A percentile compares a stretch with the other conserved stretches of the same genome.
phyloP scores from a whole-genome alignment of 352 stramenopile species.

The Globisporangium sylvaticum region DNA sequence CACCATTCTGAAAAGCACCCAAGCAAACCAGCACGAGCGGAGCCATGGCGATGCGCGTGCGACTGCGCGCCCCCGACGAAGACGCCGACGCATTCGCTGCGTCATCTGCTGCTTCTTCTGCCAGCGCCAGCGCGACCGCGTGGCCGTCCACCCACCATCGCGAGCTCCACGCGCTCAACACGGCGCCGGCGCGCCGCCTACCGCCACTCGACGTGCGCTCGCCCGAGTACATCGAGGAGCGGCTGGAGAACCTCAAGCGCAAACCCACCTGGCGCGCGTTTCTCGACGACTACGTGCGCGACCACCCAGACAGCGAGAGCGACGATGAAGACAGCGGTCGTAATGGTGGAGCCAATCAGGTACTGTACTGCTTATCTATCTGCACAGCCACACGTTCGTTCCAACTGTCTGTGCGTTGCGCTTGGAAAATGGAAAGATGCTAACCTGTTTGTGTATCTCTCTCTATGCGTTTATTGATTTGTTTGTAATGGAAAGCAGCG shows the following conservation, averaged over 20 bases:
- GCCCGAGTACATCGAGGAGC: conserved; percentile 81
- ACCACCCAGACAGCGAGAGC: conserved; percentile 34
- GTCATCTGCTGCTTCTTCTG: background rate
- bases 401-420: background rate
- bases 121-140: background rate
- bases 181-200: conserved; percentile 22
- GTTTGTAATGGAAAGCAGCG: background rate
- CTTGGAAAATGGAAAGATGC: background rate
- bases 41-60: conserved; percentile 46
- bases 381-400: background rate
- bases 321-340: conserved; percentile 29
- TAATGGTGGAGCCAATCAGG: conserved; percentile 3
- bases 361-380: background rate
- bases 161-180: conserved; percentile 12
- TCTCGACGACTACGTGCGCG: conserved; percentile 71
- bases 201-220: conserved; percentile 66
- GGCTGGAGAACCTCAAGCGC: conserved; percentile 84
- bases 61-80: conserved; percentile 63
- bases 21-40: background rate
- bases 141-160: conserved; percentile 23
- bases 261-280: conserved; percentile 54
- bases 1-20: background rate
- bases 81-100: conserved; percentile 7
- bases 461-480: background rate
- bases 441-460: background rate